Evolutionary conservation across 306 rosid species (phyloP), one percentile per base, ranked within the genome.

Genomic region (Pterocarpus macrocarpus): DNA sequence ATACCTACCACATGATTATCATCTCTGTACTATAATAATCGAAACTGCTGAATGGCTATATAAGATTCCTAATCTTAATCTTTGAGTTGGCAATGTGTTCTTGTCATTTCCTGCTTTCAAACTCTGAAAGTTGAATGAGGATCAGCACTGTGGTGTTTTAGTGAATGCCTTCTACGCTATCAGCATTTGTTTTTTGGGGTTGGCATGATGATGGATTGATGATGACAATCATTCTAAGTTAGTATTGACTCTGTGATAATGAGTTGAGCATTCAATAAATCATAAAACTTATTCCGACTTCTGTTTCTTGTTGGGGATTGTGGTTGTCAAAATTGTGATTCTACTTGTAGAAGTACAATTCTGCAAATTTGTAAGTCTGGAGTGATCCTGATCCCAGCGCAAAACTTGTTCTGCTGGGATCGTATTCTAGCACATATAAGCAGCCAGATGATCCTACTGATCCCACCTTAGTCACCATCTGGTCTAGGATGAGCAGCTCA

Each of bases 101-200:
- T 76, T 50, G 9, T 2, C 55, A 65, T 47, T 67, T 28, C 56
- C 17, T 78, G 68, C 67, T 67, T 28, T 67, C 55, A 30, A 53
- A 14, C 44, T 38, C 34, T 55, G 34, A 3, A 33, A 64, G 43
- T 77, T 55, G 57, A 43, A 53, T 55, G 57, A 15, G 6, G 38
- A 36, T 14, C 33, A 8, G 32, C 32, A 9, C 5, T 38, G 30
- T 38, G 68, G 22, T 78, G 69, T 68, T 22, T 67, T 78, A 67
- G 47, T 41, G 33, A 68, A 56, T 67, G 36, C 59, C 34, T 66
- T 66, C 33, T 30, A 22, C 30, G 57, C 13, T 78, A 9, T 78
- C 75, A 39, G 34, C 8, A 32, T 30, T 67, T 78, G 44, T 39
- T 68, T 49, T 78, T 65, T n/a, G 45, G 14, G 34, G 15, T 55